Percentiles rank a stretch among this genome's conserved stretches.
These are phyloP conservation scores for Lepidium campestre DNA, from an alignment of 441 rosid species.

Conservation along the genomic window DNA sequence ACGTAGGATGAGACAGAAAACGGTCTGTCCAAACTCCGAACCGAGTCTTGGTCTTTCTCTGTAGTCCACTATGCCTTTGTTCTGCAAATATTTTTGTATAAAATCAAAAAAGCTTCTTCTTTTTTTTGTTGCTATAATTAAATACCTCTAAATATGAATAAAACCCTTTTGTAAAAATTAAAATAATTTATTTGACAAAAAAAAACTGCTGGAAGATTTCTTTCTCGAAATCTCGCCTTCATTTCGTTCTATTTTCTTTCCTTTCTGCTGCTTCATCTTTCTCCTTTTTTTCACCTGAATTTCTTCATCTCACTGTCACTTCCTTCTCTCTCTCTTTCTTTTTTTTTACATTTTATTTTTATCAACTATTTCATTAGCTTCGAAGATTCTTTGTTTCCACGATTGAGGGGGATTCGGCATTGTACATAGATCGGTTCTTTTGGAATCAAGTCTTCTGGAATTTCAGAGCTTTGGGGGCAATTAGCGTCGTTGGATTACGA, in stretches of 20 bases:
- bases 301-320: constrained; percentile 35
- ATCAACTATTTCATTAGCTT: constrained; percentile 25
- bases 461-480: background rate
- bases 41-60: constrained; percentile 10
- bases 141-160: constrained; percentile 15
- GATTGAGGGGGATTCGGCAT: constrained; percentile 16
- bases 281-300: constrained; percentile 24
- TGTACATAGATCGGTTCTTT: constrained; percentile 20
- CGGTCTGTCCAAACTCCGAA: constrained; percentile 19
- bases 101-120: background rate
- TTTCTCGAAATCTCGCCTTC: constrained; percentile 23
- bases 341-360: background rate
- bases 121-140: constrained; percentile 21
- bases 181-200: background rate
- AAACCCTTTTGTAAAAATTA: background rate
- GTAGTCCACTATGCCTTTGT: constrained; percentile 7
- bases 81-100: background rate
- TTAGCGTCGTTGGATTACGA: background rate
- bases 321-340: constrained; percentile 13
- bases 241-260: background rate
- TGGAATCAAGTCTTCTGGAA: background rate
- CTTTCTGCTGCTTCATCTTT: background rate
- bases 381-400: constrained; percentile 23
- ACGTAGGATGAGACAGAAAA: constrained; percentile 19
- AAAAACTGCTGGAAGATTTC: constrained; percentile 27